A percentile compares a stretch with the other conserved stretches of the same genome.
Conservation (phyloP, 75 land plant species). For the Larix kaempferi region DNA sequence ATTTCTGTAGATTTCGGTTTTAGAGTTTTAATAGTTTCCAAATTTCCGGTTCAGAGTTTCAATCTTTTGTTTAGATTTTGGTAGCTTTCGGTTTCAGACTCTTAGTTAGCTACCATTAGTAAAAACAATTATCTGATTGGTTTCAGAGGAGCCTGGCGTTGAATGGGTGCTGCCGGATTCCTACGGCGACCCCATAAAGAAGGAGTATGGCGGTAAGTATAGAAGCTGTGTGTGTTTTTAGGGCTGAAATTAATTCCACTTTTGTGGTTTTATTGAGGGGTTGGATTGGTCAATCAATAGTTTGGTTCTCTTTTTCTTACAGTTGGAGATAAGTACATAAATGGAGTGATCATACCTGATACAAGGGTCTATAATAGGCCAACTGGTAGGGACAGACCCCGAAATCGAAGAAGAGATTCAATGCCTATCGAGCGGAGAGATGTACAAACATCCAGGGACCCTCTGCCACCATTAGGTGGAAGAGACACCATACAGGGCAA, state of each 20-base stretch:
- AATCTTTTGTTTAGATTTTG: too few relatives aligned
- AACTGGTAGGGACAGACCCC: slow-evolving; percentile 9
- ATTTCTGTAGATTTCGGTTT: too few relatives aligned
- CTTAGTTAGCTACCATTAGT: too few relatives aligned
- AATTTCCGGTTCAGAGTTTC: too few relatives aligned
- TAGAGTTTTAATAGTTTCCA: too few relatives aligned
- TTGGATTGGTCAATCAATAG: too few relatives aligned
- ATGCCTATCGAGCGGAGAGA: slow-evolving; percentile 11
- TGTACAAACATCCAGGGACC: neutral
- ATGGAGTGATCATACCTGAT: slow-evolving; percentile 11
- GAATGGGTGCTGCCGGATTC: slow-evolving; percentile 10
- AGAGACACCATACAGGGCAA: neutral
- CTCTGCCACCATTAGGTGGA: neutral
- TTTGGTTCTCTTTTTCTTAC: neutral
- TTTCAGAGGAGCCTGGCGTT: slow-evolving; percentile 9
- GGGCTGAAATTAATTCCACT: too few relatives aligned
- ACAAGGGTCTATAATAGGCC: slow-evolving; percentile 10
- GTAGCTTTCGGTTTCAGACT: too few relatives aligned
- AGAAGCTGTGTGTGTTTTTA: too few relatives aligned
- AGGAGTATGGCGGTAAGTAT: slow-evolving; percentile 4
- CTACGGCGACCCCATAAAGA: slow-evolving; percentile 9
- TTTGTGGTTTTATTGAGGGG: too few relatives aligned
- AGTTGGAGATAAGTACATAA: slow-evolving; percentile 13
- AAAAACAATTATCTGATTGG: neutral
- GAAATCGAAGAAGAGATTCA: slow-evolving; percentile 10